A percentile compares a stretch with the other conserved stretches of the same genome.
Conservation (phyloP, 768 basidiomycete genomes). For the Sistotremastrum suecicum region DNA sequence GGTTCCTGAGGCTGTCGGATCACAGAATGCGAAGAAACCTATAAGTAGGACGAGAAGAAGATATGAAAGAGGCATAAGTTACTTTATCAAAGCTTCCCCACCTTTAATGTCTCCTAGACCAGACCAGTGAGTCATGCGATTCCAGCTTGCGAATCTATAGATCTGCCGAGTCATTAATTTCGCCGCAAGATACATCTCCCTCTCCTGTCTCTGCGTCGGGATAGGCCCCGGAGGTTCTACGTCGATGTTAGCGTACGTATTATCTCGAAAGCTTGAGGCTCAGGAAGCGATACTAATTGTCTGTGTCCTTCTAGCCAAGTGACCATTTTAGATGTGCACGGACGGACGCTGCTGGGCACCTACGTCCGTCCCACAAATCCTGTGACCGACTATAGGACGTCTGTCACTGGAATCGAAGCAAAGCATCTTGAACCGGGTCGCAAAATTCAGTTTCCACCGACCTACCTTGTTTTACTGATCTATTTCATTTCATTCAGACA, state of each 20-base stretch:
- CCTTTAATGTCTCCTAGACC: too few relatives aligned
- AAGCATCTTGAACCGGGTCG: slow-evolving; percentile 26
- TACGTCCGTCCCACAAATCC: slow-evolving; percentile 52
- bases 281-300: slow-evolving; percentile 1
- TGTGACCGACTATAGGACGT: slow-evolving; percentile 62
- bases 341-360: slow-evolving; percentile 44
- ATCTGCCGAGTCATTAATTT: too few relatives aligned
- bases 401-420: slow-evolving; percentile 41
- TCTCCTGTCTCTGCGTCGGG: slow-evolving; percentile 22
- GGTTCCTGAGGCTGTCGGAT: too few relatives aligned
- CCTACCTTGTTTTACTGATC: too few relatives aligned
- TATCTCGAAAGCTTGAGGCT: neutral
- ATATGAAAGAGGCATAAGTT: too few relatives aligned
- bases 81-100: too few relatives aligned
- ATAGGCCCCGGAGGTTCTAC: slow-evolving; percentile 73
- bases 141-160: too few relatives aligned
- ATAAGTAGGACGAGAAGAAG: too few relatives aligned
- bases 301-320: slow-evolving; percentile 24
- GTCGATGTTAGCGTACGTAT: slow-evolving; percentile 64
- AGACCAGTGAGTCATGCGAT: too few relatives aligned
- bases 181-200: neutral
- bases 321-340: slow-evolving; percentile 24
- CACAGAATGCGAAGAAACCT: too few relatives aligned
- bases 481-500: slow-evolving; percentile 18
- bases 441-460: neutral